Base-by-base conservation (phyloP, 2,329 filamentous ascomycete genomes). In the Botrytis deweyae region DNA sequence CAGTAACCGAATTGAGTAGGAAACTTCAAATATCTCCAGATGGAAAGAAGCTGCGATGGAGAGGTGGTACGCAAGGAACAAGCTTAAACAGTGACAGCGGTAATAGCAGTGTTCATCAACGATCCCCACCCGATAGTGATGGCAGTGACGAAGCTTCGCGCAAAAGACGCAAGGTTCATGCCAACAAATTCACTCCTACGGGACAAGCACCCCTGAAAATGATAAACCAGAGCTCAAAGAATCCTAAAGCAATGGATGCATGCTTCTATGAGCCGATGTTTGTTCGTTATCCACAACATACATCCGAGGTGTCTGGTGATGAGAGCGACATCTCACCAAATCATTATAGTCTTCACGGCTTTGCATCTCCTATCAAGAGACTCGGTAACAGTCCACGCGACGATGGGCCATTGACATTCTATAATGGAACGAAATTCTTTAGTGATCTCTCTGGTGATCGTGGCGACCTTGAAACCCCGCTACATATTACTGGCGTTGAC, bases 391-490 rank as follows among this genome's bases (percentile, higher is more conserved):
- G 20, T 86, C 87, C 59, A 20, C 68, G 85, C 0, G 86, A 89
- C 20, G 89, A 92, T 74, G 93, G 93, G 14, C 90, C 92, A 1
- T 92, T 97, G 77, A 94, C 95, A 29, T 97, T 95, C 80, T 97
- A 95, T 81, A 93, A 88, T 75, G 92, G 92, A 40, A 91, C 92
- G 1, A 89, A 88, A 0, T 97, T 96, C 81, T 96, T 90, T 81
- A 94, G 91, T 1, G 94, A 97, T 80, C 83, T 96, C 5, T 93
- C 91, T 25, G 91, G 91, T 2, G 91, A 94, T 77, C 84, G 84
- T 18, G 86, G 85, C 2, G 85, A 86, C 36, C 75, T 82, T 1
- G 86, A 85, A 0, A 85, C 86, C 1, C 80, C 85, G 3, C 86
- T 87, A 1, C 84, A 87, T 74, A 82, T 87, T 81, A 83, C 84